Evolutionary conservation across 805 yeast species (phyloP), one percentile per base, ranked within the genome.

Genomic region (Sugiyamaella chiloensis): DNA sequence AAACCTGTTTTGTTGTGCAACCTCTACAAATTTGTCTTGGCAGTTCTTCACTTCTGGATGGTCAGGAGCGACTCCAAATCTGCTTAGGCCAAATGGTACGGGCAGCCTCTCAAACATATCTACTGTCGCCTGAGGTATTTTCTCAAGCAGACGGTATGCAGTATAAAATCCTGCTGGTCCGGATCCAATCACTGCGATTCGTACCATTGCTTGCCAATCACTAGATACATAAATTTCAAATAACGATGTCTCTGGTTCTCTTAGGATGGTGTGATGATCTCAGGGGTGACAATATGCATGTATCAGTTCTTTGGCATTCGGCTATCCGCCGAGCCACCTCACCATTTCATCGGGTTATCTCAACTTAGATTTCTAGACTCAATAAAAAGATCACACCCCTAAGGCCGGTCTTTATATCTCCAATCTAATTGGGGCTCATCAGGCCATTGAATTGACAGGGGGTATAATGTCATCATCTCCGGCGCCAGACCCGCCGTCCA

Each of bases 51-150:
- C 98, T 60, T 93, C 98, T 0, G 96, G 96, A 66, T 93, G 97
- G 66, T 93, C 99, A 2, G 99, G 99, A 0, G 99, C 97, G n/a
- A 93, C 98, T 1, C 99, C 99, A 62, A 78, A 90, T 29, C 99
- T 68, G 35, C 90, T 81, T 27, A 93, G 72, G 0, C 99, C 99
- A 68, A 76, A 91, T 0, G 99, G 99, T 5, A 89, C 82, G 0
- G 97, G 96, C 21, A 82, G 69, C 52, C 79, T 75, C 60, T 93
- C 99, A 70, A 81, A 89, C 65, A 91, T 73, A 51, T 87, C 93
- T 3, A 90, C 73, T 48, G 74, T 63, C 14, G 71, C 61, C 5
- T 69, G 67, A 0, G 69, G 65, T 3, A 65, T 64, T 50, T 73
- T 76, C 49, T 79, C 79, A 34, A 89, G 67, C 12, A 90, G 67